phyloP scores from a whole-genome alignment of 2,329 filamentous ascomycete genomes.

The Epichloe amarillans region DNA sequence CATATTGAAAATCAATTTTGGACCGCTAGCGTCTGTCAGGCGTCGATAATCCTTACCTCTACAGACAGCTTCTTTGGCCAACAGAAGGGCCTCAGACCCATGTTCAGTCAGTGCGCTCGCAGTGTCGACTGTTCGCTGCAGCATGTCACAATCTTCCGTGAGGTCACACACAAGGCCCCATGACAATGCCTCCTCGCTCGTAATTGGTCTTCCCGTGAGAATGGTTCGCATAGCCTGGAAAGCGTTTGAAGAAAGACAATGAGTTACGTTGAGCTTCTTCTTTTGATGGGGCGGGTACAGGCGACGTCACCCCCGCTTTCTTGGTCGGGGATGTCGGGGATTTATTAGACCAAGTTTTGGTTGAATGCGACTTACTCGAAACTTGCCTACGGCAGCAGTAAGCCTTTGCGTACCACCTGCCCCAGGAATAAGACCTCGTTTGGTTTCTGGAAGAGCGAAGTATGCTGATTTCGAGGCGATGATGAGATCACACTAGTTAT shows the following conservation, averaged over 20 bases:
- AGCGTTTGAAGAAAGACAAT: neutral
- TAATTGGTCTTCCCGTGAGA: slow-evolving; percentile 15
- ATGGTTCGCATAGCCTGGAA: slow-evolving; percentile 18
- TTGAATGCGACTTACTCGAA: slow-evolving; percentile 17
- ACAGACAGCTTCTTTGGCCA: slow-evolving; percentile 18
- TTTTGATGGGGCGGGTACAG: neutral
- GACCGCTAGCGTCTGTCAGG: neutral
- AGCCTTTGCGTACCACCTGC: slow-evolving; percentile 28
- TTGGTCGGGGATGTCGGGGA: neutral
- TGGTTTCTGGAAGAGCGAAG: slow-evolving; percentile 27
- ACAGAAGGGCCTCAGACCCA: slow-evolving; percentile 14
- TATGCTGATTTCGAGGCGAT: slow-evolving; percentile 21
- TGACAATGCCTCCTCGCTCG: slow-evolving; percentile 13
- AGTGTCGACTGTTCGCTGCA: slow-evolving; percentile 13
- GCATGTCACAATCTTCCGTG: slow-evolving; percentile 13
- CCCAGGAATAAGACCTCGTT: slow-evolving; percentile 26
- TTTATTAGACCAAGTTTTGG: neutral
- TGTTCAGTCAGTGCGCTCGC: slow-evolving; percentile 13
- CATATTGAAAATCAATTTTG: no score
- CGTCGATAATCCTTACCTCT: slow-evolving; percentile 10
- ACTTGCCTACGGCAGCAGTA: slow-evolving; percentile 27
- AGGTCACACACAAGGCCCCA: slow-evolving; percentile 15
- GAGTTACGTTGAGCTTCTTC: neutral
- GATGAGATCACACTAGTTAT: slow-evolving; percentile 24
- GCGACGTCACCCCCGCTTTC: neutral